A percentile compares a stretch with the other conserved stretches of the same genome.
Evolutionary conservation across 2,329 filamentous ascomycete species (phyloP).

Genomic region (Sporothrix pseudoabietina): DNA sequence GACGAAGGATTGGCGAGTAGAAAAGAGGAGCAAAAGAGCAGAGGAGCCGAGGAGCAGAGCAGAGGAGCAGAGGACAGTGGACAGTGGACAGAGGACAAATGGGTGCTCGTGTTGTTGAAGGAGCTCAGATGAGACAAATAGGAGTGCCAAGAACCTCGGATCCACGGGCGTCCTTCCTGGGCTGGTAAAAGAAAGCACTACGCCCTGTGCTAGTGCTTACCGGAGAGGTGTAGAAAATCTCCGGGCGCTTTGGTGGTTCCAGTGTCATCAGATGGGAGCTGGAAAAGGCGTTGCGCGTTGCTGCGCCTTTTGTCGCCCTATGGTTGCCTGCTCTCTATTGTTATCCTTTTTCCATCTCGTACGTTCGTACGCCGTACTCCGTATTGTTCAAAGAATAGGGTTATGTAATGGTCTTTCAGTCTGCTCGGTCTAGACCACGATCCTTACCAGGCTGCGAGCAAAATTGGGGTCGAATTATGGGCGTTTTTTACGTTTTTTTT

Average conservation of each 20-base stretch:
- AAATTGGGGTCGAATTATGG: background rate
- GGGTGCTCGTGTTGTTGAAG: background rate
- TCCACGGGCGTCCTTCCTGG: conserved; percentile 8
- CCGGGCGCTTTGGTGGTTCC: background rate
- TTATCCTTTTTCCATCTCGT: background rate
- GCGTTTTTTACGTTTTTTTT: too few relatives aligned
- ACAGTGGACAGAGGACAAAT: background rate
- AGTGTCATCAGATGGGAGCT: background rate
- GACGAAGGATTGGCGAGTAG: background rate
- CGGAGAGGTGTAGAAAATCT: background rate
- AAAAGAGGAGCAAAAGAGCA: background rate
- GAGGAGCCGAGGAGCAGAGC: too few relatives aligned
- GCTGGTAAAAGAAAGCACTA: background rate
- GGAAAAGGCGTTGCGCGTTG: background rate
- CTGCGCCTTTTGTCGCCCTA: background rate
- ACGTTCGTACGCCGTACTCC: background rate
- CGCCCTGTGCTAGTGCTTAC: background rate
- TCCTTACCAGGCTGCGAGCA: background rate
- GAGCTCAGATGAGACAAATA: background rate
- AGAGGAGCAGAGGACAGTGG: background rate
- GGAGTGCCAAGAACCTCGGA: conserved; percentile 1
- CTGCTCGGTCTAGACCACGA: background rate
- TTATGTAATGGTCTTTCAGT: background rate
- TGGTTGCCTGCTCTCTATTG: background rate
- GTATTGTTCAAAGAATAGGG: background rate